Evolutionary conservation across 257 asterid genomes (phyloP).

Genomic region (Osmanthus fragrans): DNA sequence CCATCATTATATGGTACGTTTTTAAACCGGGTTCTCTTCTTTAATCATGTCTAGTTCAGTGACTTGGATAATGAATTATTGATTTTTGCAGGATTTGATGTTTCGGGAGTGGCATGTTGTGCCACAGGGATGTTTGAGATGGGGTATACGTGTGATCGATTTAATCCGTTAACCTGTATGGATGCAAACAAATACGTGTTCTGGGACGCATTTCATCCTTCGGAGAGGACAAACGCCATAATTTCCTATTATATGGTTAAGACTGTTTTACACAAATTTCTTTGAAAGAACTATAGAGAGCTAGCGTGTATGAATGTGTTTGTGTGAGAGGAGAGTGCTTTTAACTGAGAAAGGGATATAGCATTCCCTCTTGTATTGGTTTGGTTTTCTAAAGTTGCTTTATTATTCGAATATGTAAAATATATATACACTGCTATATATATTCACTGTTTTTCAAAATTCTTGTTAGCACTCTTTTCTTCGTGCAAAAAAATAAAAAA

Average conservation of each 20-base stretch:
- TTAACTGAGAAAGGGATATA: neutral
- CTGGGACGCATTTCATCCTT: constrained; percentile 92
- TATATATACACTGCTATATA: neutral
- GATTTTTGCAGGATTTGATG: constrained; percentile 55
- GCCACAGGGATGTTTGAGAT: constrained; percentile 88
- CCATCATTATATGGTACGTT: constrained; percentile 62
- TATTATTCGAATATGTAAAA: neutral
- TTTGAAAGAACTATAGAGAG: neutral
- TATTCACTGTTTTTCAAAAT: neutral
- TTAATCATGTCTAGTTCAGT: neutral
- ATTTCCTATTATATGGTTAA: constrained; percentile 52
- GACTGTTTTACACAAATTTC: constrained; percentile 43
- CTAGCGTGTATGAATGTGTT: neutral
- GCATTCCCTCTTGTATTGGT: neutral
- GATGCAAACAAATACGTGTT: constrained; percentile 74
- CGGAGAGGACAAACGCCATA: constrained; percentile 61
- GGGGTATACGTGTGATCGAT: constrained; percentile 60
- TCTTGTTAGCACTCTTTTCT: neutral
- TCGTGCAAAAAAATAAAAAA: too few relatives aligned
- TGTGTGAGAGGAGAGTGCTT: neutral
- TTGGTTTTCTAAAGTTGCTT: neutral
- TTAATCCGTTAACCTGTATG: constrained; percentile 57
- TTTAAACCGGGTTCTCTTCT: neutral
- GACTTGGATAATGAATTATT: constrained; percentile 5
- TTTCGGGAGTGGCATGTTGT: constrained; percentile 59